Evolutionary conservation across 192 early-diverging fungal genomes (phyloP), one percentile per base, ranked within the genome.

Genomic region (Coemansia sp.): DNA sequence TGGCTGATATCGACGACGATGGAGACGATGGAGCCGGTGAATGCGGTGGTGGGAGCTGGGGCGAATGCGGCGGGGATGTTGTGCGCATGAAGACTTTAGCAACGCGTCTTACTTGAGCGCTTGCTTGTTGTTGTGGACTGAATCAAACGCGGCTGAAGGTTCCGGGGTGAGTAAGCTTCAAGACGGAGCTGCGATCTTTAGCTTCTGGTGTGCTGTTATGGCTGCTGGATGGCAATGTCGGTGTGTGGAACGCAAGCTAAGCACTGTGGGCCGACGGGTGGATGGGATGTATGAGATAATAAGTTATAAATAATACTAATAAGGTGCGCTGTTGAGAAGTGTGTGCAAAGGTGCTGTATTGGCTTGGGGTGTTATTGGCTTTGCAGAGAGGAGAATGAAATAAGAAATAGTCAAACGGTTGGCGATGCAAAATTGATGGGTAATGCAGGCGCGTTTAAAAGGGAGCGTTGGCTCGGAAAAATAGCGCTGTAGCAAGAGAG

Each of bases 361-460:
- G 53, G 53, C 53, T 38, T 18, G 57, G 23, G 45, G 67, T 35
- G 45, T 16, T 26, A 26, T 53, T 53, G 9, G 26, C 51, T 53
- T 53, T 35, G 18, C 30, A 59, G 14, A 59, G 7, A 8, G 57
- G 57, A 38, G 35, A 59, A 59, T 59, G 57, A 59, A 59, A 36
- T 34, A 49, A 75, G 62, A 41, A 71, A 35, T 46, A 36, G 46
- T 36, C 43, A 77, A 72, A 71, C 75, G 68, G 68, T 64, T 73
- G 66, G 70, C 64, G 57, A 66, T 78, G 45, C 65, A 44, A 78
- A 78, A 78, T 79, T 71, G 72, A 71, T 70, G 72, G 77, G 77
- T 69, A 73, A 79, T 79, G 77, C 77, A 79, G 72, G 77, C 77
- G 63, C 59, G 77, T 73, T 79, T 79, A 74, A 79, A 79, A 79